Evolutionary conservation across 1,139 yeast species (phyloP).

Genomic region (Candida anutae): DNA sequence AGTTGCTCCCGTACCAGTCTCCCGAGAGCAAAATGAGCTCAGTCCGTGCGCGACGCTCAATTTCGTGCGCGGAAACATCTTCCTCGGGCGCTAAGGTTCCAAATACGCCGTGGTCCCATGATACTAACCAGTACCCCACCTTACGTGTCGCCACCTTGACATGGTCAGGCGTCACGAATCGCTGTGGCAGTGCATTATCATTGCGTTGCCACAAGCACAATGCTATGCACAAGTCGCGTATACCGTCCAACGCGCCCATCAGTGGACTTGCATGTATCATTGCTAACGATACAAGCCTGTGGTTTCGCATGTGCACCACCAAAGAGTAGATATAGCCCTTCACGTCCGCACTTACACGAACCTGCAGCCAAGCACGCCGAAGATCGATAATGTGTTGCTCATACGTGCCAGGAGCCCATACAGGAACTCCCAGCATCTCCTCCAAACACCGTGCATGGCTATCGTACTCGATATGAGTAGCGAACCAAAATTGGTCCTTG

Average conservation of each 20-base stretch:
- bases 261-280: conserved; percentile 30
- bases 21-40: conserved; percentile 34
- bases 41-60: no score
- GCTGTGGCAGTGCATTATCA: conserved; percentile 1
- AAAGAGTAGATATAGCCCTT: conserved; percentile 32
- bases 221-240: conserved; percentile 19
- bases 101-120: conserved; percentile 29
- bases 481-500: conserved; percentile 36
- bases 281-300: conserved; percentile 32
- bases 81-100: conserved; percentile 7
- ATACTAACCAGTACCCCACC: conserved; percentile 41
- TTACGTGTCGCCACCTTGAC: conserved; percentile 35
- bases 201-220: conserved; percentile 21
- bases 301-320: conserved; percentile 31
- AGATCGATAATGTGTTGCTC: conserved; percentile 2
- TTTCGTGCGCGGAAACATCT: conserved; percentile 8
- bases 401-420: conserved; percentile 1
- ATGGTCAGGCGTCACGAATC: conserved; percentile 32
- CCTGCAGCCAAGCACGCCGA: conserved; percentile 8
- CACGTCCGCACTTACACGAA: conserved; percentile 30
- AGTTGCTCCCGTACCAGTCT: conserved; percentile 42
- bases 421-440: conserved; percentile 1
- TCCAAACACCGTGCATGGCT: conserved; percentile 3
- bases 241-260: conserved; percentile 23
- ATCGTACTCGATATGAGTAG: conserved; percentile 8